phyloP scores from a whole-genome alignment of 768 basidiomycete genomes.

The Rhizopogon roseolus region DNA sequence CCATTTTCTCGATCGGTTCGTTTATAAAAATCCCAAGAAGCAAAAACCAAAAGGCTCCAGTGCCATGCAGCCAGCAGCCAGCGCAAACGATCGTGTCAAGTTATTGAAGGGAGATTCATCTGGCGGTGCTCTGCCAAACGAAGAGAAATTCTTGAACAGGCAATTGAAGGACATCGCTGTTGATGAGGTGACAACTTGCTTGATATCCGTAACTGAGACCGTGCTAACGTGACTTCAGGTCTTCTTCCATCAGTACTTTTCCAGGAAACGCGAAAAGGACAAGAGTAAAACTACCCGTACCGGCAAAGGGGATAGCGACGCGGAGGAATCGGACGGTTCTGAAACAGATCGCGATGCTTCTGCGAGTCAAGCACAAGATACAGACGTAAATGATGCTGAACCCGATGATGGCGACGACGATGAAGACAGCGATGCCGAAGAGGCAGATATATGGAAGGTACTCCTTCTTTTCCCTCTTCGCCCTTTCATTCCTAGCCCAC shows the following conservation, averaged over 20 bases:
- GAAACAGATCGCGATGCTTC: constrained; percentile 21
- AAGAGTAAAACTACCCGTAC: constrained; percentile 42
- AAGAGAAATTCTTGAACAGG: constrained; percentile 67
- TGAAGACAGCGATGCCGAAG: constrained; percentile 33
- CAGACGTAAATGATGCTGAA: constrained; percentile 19
- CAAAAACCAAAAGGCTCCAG: constrained; percentile 67
- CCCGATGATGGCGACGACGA: constrained; percentile 7
- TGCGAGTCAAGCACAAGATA: constrained; percentile 26
- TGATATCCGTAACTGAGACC: neutral
- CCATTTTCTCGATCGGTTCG: constrained; percentile 95
- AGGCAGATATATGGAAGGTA: constrained; percentile 90
- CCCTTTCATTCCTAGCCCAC: neutral
- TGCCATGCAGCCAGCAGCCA: constrained; percentile 93
- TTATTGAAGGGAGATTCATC: constrained; percentile 58
- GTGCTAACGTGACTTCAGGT: constrained; percentile 37
- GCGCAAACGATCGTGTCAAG: constrained; percentile 62
- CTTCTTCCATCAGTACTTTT: constrained; percentile 92
- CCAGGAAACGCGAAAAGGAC: constrained; percentile 57
- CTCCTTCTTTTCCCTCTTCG: neutral
- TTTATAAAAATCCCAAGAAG: constrained; percentile 94
- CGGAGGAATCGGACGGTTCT: constrained; percentile 15
- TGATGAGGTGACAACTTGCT: constrained; percentile 61
- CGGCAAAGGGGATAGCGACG: constrained; percentile 27
- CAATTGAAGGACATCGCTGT: constrained; percentile 71
- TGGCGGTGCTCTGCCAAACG: constrained; percentile 56